Evolutionary conservation across 352 stramenopile species (phyloP).

Genomic region (Phytopythium ostracodes): DNA sequence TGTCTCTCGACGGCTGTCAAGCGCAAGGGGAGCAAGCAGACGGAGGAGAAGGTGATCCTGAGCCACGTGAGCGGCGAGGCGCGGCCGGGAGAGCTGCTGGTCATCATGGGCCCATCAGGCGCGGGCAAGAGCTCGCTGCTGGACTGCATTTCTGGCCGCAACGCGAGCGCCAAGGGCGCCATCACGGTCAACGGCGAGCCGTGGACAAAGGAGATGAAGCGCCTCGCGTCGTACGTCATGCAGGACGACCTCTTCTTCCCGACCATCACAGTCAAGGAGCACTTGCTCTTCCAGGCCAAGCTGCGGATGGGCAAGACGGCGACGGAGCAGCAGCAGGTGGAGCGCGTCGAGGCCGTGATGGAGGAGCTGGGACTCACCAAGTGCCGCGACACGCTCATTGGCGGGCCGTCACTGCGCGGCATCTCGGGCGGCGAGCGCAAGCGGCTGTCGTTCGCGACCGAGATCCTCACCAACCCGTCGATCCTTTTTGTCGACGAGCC

Average conservation of each 20-base stretch:
- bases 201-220: slow-evolving; percentile 34
- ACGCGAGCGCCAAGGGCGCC: slow-evolving; percentile 19
- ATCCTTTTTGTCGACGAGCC: slow-evolving; percentile 78
- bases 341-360: slow-evolving; percentile 37
- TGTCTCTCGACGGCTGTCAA: slow-evolving; percentile 9
- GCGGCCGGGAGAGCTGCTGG: slow-evolving; percentile 32
- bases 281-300: slow-evolving; percentile 76
- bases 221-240: slow-evolving; percentile 72
- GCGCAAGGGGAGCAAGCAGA: slow-evolving; percentile 17
- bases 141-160: slow-evolving; percentile 45
- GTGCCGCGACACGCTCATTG: slow-evolving; percentile 45
- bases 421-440: slow-evolving; percentile 75
- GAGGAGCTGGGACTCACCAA: slow-evolving; percentile 37
- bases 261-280: slow-evolving; percentile 78
- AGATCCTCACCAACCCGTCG: slow-evolving; percentile 61
- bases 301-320: slow-evolving; percentile 49
- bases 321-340: slow-evolving; percentile 17
- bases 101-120: slow-evolving; percentile 59
- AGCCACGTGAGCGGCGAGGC: slow-evolving; percentile 37
- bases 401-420: slow-evolving; percentile 28
- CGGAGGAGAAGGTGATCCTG: slow-evolving; percentile 41
- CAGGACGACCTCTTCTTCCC: slow-evolving; percentile 90
- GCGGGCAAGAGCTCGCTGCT: slow-evolving; percentile 54
- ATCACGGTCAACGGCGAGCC: slow-evolving; percentile 35
- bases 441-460: slow-evolving; percentile 68